These are phyloP conservation scores for Rhodosorus marinus DNA, from an alignment of 23 red algal genomes.

Conservation along the genomic window DNA sequence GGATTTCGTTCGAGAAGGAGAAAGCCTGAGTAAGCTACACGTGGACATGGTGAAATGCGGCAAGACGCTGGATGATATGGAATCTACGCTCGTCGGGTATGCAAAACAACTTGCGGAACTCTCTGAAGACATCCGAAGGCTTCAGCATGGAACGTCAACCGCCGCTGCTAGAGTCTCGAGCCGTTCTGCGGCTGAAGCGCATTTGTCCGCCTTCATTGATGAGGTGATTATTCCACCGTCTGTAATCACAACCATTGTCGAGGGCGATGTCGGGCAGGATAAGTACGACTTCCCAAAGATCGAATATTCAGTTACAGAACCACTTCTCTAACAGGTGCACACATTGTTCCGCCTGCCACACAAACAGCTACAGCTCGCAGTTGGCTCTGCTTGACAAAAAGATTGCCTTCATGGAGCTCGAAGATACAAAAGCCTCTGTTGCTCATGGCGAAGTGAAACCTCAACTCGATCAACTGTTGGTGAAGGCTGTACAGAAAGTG, in stretches of 20 bases:
- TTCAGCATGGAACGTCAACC: too few relatives aligned
- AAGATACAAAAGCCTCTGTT: slow-evolving; percentile 29
- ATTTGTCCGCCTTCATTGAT: slow-evolving; percentile 33
- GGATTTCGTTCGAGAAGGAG: too few relatives aligned
- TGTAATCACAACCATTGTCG: slow-evolving; percentile 38
- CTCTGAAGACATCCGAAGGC: too few relatives aligned
- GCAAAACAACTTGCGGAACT: too few relatives aligned
- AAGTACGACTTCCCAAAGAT: slow-evolving; percentile 25
- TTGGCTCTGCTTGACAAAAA: slow-evolving; percentile 52
- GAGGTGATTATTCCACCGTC: slow-evolving; percentile 25
- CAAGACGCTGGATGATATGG: too few relatives aligned
- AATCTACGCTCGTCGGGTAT: too few relatives aligned
- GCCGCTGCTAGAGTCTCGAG: too few relatives aligned
- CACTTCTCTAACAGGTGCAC: too few relatives aligned
- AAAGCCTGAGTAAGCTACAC: too few relatives aligned
- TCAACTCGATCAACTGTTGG: slow-evolving; percentile 17
- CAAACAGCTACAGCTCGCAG: background rate
- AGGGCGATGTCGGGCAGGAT: slow-evolving; percentile 29
- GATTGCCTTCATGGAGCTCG: slow-evolving; percentile 33
- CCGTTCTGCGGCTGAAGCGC: too few relatives aligned
- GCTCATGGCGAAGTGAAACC: slow-evolving; percentile 37
- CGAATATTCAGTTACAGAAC: too few relatives aligned
- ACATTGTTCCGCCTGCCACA: background rate
- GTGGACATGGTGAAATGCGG: too few relatives aligned
- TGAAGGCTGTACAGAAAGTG: slow-evolving; percentile 28